Base-by-base conservation (phyloP, 2,329 filamentous ascomycete species). In the Esteya vermicola region DNA sequence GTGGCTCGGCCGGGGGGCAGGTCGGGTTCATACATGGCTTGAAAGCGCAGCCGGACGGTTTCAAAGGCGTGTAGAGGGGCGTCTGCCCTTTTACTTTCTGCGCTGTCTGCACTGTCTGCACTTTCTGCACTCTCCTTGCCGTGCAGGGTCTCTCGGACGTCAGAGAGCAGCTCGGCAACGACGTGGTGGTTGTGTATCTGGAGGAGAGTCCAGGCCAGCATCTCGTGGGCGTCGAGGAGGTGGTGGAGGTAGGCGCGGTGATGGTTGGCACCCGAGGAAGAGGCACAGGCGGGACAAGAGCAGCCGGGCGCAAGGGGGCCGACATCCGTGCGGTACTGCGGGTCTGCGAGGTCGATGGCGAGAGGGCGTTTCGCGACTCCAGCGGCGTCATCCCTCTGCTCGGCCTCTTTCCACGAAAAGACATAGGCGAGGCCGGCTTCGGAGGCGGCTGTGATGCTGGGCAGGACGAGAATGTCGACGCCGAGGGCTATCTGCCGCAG, bases 131-230 rank as follows among this genome's bases (percentile, higher is more conserved):
- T n/a, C n/a, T n/a, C n/a, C n/a, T n/a, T n/a, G n/a, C n/a, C n/a
- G n/a, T n/a, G n/a, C 14, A 96, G 78, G 41, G 75, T 76, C 2
- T 59, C 54, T 18, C 89, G 75, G 7, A 94, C 65, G 0, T 67
- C 71, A 0, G 63, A 57, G 57, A 96, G 94, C 62, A 96, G 94
- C 0, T 61, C 52, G 34, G 73, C 69, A 39, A 93, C 59, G 8
- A 81, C 61, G 45, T 78, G 69, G 55, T 93, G 78, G 56, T 98
- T 98, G 61, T 98, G 91, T 4, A 94, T 70, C 57, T 96, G 89
- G 8, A 98, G 67, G 8, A 98, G 68, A 0, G 81, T 83, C 91
- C 91, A 98, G 20, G 81, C 89, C 5, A 95, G 75, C 91, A 98
- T 96, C 59, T 98, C 91, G 54, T 88, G 93, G 1, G 91, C 86